Base-by-base conservation (phyloP, 495 filamentous ascomycete species). In the Saxophila tyrrhenica region DNA sequence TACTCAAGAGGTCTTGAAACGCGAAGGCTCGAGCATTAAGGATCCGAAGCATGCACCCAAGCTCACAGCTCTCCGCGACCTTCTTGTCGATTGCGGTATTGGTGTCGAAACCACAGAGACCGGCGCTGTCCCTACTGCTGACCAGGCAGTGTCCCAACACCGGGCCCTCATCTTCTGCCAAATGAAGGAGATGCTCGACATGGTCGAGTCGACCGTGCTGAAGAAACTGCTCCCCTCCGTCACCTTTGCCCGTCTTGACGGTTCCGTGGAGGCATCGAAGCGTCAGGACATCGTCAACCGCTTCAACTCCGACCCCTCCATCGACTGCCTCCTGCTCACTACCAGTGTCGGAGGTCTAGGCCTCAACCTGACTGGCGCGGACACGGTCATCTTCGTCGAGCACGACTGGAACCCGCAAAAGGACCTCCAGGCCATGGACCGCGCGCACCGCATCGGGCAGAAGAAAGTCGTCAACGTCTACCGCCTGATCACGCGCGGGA, bases 381-480 rank as follows among this genome's bases (percentile, higher is more conserved):
- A 98, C 70, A 98, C 92, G 0, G 92, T 98, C 58, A 98, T 97
- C 59, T 98, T 98, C 64, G 94, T 98, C 23, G 92, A 98, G 70
- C 92, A 98, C 68, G 92, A 98, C 69, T 98, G 92, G 92, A 98
- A 98, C 65, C 92, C 92, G 29, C 94, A 97, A 66, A 94, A 95
- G 69, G 92, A 98, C 70, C 78, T 98, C 61, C 92, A 98, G 67
- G 92, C 92, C 60, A 98, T 98, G 92, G 92, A 98, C 65, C 89
- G 92, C 46, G 92, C 94, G 10, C 92, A 98, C 72, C 83, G 92
- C 62, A 98, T 98, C 60, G 92, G 92, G 3, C 92, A 98, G 74
- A 96, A 96, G 83, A 96, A 96, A 75, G 91, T 96, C 19, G 92
- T 98, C 54, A 98, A 98, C 66, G 92, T 98, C n/a, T 98, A 97